A percentile compares a stretch with the other conserved stretches of the same genome.
Conservation (phyloP, 2,329 filamentous ascomycete species). For the Alternaria ventricosa region DNA sequence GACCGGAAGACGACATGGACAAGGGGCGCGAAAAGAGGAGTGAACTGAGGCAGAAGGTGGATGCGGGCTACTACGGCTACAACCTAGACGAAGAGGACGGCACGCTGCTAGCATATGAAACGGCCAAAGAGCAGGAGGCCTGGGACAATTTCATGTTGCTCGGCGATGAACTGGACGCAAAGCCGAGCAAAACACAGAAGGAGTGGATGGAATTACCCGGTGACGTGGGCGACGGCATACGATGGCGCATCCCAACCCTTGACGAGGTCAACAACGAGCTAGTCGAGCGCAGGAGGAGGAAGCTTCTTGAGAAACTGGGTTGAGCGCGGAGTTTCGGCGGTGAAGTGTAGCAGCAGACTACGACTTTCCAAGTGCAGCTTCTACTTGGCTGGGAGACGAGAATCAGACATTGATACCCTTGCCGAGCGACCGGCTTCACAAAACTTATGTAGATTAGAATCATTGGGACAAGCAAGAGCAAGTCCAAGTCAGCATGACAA, state of each 20-base stretch:
- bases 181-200: constrained; percentile 33
- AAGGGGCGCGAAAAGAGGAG: constrained; percentile 71
- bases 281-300: constrained; percentile 81
- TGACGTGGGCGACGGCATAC: constrained; percentile 80
- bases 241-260: constrained; percentile 82
- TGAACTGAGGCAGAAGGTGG: constrained; percentile 77
- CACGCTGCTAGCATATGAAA: constrained; percentile 79
- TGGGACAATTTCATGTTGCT: constrained; percentile 69
- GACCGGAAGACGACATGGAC: constrained; percentile 56
- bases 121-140: constrained; percentile 81
- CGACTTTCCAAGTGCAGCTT: not conserved
- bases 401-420: constrained; percentile 20
- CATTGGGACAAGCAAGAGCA: constrained; percentile 20
- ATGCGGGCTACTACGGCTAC: constrained; percentile 96
- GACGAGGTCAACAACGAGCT: constrained; percentile 96
- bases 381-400: not conserved
- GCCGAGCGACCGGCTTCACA: constrained; percentile 13
- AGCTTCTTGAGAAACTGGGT: constrained; percentile 79
- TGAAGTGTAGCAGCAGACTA: constrained; percentile 13
- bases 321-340: constrained; percentile 19
- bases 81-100: constrained; percentile 91
- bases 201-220: constrained; percentile 86
- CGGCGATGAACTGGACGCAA: constrained; percentile 53
- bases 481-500: constrained; percentile 14
- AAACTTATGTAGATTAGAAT: constrained; percentile 13